Base-by-base conservation (phyloP, 306 rosid species). In the Inga laurina region DNA sequence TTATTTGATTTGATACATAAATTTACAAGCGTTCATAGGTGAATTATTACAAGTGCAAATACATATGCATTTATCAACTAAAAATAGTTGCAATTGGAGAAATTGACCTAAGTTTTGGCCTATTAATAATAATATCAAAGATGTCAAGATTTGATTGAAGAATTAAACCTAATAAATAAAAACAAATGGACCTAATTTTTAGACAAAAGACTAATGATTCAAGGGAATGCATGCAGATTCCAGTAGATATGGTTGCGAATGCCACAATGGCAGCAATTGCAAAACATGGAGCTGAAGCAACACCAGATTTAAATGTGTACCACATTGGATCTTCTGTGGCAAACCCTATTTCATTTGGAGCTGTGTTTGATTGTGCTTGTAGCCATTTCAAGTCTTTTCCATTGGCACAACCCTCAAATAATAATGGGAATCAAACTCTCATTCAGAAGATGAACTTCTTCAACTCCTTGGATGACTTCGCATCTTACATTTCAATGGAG, bases 231-330 rank as follows among this genome's bases (percentile, higher is more conserved):
- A 0, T 39, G 70, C 84, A 90, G 92, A 89, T 87, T 5, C 91
- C 91, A 11, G 92, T 88, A 15, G 93, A 90, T 82, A 86, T 90
- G 91, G 93, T 90, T 12, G 93, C 82, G 1, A 90, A 84, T 12
- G 88, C 93, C 43, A 80, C 80, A 2, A 46, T 88, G 76, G 93
- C 93, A 0, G 93, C 90, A 2, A 88, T 88, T 67, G 87, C 91
- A 18, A 86, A 80, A 66, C 93, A 88, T 54, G 91, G 93, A 34
- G 22, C 44, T 72, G 61, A 80, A 41, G 85, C 74, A 68, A 78
- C 75, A 45, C 84, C 84, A 44, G 84, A 84, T 48, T 74, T 90
- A 30, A 84, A 77, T 45, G 79, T 90, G 68, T 90, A 90, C 87
- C 93, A 88, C 8, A 74, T 90, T 2, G 90, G 88, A 2, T 90